These are phyloP conservation scores for Begonia loranthoides DNA, from an alignment of 306 rosid genomes.

Conservation along the genomic window DNA sequence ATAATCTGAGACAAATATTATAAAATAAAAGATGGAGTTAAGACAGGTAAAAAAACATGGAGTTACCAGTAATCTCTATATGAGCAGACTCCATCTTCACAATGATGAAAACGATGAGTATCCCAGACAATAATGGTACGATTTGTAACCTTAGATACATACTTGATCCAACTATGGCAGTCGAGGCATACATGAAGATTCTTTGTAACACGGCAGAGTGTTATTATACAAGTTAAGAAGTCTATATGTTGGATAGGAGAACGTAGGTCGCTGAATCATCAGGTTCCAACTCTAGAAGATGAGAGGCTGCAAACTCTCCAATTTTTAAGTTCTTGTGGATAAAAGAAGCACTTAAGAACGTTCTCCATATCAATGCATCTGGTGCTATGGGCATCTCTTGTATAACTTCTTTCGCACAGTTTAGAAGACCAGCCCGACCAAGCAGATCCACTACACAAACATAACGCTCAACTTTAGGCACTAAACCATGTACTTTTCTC, in stretches of 20 bases:
- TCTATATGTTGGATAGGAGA: conserved; percentile 70
- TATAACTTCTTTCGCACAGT: conserved; percentile 42
- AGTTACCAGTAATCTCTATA: conserved; percentile 76
- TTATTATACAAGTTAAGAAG: conserved; percentile 38
- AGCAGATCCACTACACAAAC: conserved; percentile 80
- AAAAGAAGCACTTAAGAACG: conserved; percentile 72
- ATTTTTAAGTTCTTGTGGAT: conserved; percentile 53
- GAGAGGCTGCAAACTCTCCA: conserved; percentile 71
- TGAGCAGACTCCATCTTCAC: conserved; percentile 53
- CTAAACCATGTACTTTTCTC: conserved; percentile 46
- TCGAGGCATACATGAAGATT: conserved; percentile 78
- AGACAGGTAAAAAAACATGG: too few relatives aligned
- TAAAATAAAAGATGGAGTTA: too few relatives aligned
- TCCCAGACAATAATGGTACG: conserved; percentile 62
- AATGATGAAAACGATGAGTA: conserved; percentile 80
- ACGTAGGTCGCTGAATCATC: conserved; percentile 85
- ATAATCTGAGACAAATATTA: too few relatives aligned
- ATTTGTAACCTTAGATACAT: conserved; percentile 39
- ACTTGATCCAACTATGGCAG: conserved; percentile 83
- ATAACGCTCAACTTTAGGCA: conserved; percentile 75
- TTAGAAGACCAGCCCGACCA: conserved; percentile 61
- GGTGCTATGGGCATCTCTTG: conserved; percentile 71
- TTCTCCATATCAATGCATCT: conserved; percentile 81
- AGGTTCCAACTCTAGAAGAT: conserved; percentile 72
- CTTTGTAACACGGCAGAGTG: conserved; percentile 51